Conservation (phyloP, 768 basidiomycete genomes). For the Pleurotus sapidus region DNA sequence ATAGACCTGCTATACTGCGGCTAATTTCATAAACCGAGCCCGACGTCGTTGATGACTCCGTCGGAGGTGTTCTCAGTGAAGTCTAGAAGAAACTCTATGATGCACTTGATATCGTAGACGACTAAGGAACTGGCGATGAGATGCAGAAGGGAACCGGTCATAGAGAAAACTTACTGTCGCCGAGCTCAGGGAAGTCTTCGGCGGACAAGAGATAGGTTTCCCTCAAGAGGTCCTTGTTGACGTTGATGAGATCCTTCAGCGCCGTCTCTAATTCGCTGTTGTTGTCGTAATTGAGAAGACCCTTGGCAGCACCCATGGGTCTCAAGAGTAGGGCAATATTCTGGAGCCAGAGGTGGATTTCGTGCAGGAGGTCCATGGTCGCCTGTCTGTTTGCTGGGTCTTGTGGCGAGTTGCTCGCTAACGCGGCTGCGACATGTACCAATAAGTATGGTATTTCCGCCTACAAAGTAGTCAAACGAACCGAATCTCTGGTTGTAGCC, state of each 20-base stretch:
- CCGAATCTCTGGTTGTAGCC: too few species aligned
- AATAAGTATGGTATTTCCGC: too few species aligned
- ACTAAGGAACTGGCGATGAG: slow-evolving; percentile 30
- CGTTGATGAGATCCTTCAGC: slow-evolving; percentile 48
- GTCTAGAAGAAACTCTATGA: slow-evolving; percentile 50
- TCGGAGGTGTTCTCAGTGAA: slow-evolving; percentile 47
- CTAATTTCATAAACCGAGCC: slow-evolving; percentile 17
- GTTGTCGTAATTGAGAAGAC: slow-evolving; percentile 48
- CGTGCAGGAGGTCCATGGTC: too few species aligned
- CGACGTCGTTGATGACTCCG: slow-evolving; percentile 38
- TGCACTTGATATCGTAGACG: slow-evolving; percentile 59
- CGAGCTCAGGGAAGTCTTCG: slow-evolving; percentile 40
- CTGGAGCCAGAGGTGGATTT: background rate
- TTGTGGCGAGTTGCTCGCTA: too few species aligned
- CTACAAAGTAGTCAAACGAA: too few species aligned
- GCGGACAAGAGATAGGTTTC: slow-evolving; percentile 26
- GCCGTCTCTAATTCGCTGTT: slow-evolving; percentile 40
- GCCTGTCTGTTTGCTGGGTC: too few species aligned
- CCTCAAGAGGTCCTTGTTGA: slow-evolving; percentile 42
- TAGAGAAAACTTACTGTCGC: background rate
- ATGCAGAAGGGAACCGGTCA: background rate
- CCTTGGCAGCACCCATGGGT: slow-evolving; percentile 40
- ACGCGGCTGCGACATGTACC: too few species aligned
- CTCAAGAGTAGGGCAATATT: slow-evolving; percentile 22
- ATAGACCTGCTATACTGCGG: slow-evolving; percentile 26